A percentile compares a stretch with the other conserved stretches of the same genome.
Evolutionary conservation across 257 asterid species (phyloP).

Genomic region (Nicotiana undulata): DNA sequence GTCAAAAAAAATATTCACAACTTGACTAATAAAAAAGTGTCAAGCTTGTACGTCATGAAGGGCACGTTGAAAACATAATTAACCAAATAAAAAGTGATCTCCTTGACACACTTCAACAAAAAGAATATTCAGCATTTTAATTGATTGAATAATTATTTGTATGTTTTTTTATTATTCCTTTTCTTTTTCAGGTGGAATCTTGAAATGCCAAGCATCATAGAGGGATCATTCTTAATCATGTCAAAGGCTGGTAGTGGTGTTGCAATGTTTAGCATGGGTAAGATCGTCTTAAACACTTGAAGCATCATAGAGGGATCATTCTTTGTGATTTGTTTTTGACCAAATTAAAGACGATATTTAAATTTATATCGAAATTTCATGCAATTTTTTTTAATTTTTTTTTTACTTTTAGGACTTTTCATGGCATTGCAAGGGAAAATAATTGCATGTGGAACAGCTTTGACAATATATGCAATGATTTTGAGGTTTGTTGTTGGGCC

Average conservation of each 20-base stretch:
- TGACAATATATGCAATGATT: conserved; percentile 33
- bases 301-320: no score
- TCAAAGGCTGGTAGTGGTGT: conserved; percentile 54
- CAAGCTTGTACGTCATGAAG: no score
- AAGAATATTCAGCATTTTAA: not conserved
- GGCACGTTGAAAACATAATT: no score
- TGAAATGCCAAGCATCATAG: conserved; percentile 43
- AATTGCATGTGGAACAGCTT: conserved; percentile 38
- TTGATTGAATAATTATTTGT: not conserved
- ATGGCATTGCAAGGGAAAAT: conserved; percentile 49
- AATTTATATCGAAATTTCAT: no score
- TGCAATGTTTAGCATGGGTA: conserved; percentile 63
- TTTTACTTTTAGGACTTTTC: conserved; percentile 34
- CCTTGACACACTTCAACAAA: no score
- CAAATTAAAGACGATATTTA: not conserved
- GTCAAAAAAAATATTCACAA: no score
- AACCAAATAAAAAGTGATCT: no score
- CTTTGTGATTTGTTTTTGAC: not conserved
- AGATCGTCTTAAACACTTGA: not conserved
- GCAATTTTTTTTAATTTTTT: not conserved
- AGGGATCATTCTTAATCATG: conserved; percentile 50
- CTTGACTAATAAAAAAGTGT: no score
- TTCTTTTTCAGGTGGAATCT: conserved; percentile 40
- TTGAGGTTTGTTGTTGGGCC: conserved; percentile 47
- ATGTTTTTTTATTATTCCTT: not conserved